These are phyloP conservation scores for Malus sieversii DNA, from an alignment of 306 rosid species.

Conservation along the genomic window DNA sequence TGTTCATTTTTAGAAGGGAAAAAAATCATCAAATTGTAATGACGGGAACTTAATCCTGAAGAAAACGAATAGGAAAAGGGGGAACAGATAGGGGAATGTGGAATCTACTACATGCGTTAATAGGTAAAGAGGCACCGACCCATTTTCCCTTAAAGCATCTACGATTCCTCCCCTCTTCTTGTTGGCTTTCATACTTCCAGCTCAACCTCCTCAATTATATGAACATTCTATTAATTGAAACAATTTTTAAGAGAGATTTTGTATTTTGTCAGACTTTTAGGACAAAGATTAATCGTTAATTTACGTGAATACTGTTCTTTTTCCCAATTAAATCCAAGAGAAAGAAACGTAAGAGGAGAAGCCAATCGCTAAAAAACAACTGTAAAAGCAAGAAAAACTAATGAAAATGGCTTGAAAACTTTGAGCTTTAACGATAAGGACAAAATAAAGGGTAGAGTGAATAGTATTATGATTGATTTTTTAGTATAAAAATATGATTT, in stretches of 20 bases:
- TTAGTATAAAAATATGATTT: too few species aligned
- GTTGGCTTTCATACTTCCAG: not conserved
- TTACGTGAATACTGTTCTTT: too few species aligned
- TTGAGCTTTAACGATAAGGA: too few species aligned
- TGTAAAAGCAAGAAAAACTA: too few species aligned
- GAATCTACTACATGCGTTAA: not conserved
- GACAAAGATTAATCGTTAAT: too few species aligned
- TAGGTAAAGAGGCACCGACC: not conserved
- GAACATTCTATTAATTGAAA: too few species aligned
- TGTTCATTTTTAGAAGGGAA: not conserved
- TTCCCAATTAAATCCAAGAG: not conserved
- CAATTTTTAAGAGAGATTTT: too few species aligned
- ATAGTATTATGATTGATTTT: rapidly evolving
- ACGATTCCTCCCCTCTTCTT: not conserved
- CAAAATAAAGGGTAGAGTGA: too few species aligned
- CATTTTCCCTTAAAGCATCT: not conserved
- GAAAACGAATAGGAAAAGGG: not conserved
- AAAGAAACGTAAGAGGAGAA: not conserved
- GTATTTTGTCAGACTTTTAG: too few species aligned
- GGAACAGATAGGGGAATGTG: constrained; percentile 2
- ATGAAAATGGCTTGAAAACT: too few species aligned
- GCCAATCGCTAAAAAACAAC: not conserved
- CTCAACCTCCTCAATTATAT: not conserved
- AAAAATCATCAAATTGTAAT: not conserved
- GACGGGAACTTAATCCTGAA: not conserved